Evolutionary conservation across 805 yeast species (phyloP).

Genomic region (Candida montana): DNA sequence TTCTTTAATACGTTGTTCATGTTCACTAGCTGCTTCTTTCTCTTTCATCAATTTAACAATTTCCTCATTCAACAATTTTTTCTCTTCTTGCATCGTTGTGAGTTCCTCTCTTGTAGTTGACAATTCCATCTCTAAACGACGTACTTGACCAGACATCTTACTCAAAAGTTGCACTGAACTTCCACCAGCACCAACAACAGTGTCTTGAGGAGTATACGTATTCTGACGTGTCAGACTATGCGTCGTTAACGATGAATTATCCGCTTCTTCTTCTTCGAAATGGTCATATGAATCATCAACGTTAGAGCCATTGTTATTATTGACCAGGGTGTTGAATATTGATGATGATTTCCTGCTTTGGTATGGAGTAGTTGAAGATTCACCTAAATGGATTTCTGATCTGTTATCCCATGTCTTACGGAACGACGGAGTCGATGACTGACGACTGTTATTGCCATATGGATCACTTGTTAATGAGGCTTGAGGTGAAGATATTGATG

Average conservation of each 20-base stretch:
- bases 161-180: constrained; percentile 58
- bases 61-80: constrained; percentile 64
- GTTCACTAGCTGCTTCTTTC: constrained; percentile 38
- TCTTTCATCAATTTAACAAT: constrained; percentile 53
- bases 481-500: too few relatives aligned
- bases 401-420: constrained; percentile 22
- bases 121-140: constrained; percentile 77
- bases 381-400: constrained; percentile 37
- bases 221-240: not conserved
- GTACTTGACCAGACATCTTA: constrained; percentile 68
- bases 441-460: constrained; percentile 8
- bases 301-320: too few relatives aligned
- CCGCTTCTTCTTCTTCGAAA: constrained; percentile 11
- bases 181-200: constrained; percentile 21
- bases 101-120: constrained; percentile 60
- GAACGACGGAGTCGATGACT: constrained; percentile 17
- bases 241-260: not conserved
- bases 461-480: constrained; percentile 9
- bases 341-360: constrained; percentile 23
- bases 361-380: constrained; percentile 44
- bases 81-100: constrained; percentile 45
- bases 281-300: constrained; percentile 12
- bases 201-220: constrained; percentile 7
- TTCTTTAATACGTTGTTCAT: constrained; percentile 33
- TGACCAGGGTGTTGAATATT: not conserved